Conservation (phyloP, 225 moss, liverwort and hornwort genomes). For the Bryoerythrophyllum caledonicum region DNA sequence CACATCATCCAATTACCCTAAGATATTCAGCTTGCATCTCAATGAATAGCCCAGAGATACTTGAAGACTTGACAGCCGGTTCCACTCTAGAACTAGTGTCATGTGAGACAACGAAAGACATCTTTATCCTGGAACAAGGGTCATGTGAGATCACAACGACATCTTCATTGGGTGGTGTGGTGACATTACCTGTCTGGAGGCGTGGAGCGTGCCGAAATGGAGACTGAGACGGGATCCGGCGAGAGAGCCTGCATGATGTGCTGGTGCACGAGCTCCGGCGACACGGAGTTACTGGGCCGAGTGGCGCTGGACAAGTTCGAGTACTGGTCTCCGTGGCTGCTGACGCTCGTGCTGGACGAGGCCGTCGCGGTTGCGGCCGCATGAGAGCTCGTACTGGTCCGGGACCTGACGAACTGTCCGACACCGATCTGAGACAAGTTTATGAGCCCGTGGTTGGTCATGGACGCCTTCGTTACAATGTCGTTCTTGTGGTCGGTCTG, state of each 20-base stretch:
- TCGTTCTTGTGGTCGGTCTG: neutral
- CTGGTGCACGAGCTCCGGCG: constrained; percentile 16
- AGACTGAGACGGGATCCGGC: neutral
- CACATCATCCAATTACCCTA: too few relatives aligned
- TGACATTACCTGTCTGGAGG: constrained; percentile 9
- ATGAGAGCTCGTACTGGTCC: neutral
- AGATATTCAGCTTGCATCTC: too few relatives aligned
- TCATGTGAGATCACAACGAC: too few relatives aligned
- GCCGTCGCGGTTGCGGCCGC: neutral
- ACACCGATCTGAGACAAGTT: neutral
- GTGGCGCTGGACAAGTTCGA: neutral
- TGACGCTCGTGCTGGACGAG: constrained; percentile 21
- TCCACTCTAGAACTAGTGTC: too few relatives aligned
- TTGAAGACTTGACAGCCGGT: too few relatives aligned
- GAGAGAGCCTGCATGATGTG: constrained; percentile 3
- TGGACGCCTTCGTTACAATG: neutral
- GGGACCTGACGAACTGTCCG: neutral
- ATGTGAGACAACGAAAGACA: too few relatives aligned
- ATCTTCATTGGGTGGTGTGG: too few relatives aligned
- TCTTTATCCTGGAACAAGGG: too few relatives aligned
- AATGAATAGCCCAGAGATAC: too few relatives aligned
- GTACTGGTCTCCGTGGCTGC: constrained; percentile 22
- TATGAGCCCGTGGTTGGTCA: constrained; percentile 17
- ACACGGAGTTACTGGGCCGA: neutral
- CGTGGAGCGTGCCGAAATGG: neutral